Evolutionary conservation across 2,329 filamentous ascomycete genomes (phyloP).

Genomic region (Pestalotiopsis sp.): DNA sequence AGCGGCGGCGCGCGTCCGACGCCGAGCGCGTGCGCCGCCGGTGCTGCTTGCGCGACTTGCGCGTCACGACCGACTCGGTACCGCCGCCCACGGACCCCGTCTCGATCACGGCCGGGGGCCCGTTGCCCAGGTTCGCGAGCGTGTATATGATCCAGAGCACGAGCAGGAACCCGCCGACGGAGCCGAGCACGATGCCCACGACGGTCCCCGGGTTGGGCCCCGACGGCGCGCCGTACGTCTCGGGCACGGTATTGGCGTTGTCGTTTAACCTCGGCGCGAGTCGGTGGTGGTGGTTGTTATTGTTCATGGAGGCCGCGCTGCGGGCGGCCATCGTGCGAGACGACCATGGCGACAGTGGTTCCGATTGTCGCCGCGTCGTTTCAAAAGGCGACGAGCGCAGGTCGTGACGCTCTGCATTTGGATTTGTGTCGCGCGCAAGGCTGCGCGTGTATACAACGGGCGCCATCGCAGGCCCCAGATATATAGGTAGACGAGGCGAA

Average conservation of each 20-base stretch:
- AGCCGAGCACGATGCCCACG: slow-evolving; percentile 38
- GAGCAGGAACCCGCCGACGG: slow-evolving; percentile 42
- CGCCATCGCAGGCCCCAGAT: slow-evolving; percentile 1
- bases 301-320: neutral
- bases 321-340: neutral
- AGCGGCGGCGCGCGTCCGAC: slow-evolving; percentile 16
- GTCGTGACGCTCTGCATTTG: slow-evolving; percentile 10
- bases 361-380: slow-evolving; percentile 14
- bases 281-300: neutral
- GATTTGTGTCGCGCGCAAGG: slow-evolving; percentile 19
- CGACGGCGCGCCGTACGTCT: slow-evolving; percentile 42
- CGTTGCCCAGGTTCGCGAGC: slow-evolving; percentile 28
- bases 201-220: slow-evolving; percentile 36
- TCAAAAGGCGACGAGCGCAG: slow-evolving; percentile 16
- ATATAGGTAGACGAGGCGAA: neutral
- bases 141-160: slow-evolving; percentile 30
- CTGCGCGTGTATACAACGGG: slow-evolving; percentile 15
- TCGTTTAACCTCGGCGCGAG: neutral
- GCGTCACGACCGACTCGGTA: slow-evolving; percentile 32
- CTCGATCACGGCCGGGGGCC: slow-evolving; percentile 39
- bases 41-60: slow-evolving; percentile 24
- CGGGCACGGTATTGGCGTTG: slow-evolving; percentile 32
- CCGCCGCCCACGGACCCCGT: slow-evolving; percentile 27
- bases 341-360: neutral
- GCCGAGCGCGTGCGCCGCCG: slow-evolving; percentile 16